Percentiles rank a stretch among this genome's conserved stretches.
These are phyloP conservation scores for Trichosanthes truncata DNA, from an alignment of 306 rosid genomes.

Conservation along the genomic window DNA sequence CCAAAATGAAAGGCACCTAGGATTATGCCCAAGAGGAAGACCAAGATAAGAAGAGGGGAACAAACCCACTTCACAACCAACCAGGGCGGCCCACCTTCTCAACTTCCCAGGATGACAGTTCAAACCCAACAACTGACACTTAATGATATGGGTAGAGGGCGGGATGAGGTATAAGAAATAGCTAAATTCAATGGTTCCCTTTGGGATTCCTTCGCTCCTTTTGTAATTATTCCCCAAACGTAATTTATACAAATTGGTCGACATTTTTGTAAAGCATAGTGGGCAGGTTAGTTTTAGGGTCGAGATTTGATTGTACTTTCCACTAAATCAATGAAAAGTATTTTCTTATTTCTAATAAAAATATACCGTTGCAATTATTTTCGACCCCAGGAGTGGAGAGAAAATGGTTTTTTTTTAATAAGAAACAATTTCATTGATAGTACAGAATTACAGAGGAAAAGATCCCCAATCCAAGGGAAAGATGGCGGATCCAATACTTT, in stretches of 20 bases:
- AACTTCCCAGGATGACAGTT: too few species aligned
- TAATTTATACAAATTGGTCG: neutral
- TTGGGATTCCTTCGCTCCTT: neutral
- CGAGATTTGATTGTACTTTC: neutral
- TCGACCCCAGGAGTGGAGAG: neutral
- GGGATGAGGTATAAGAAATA: neutral
- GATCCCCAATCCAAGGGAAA: neutral
- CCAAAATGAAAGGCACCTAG: too few species aligned
- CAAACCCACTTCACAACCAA: too few species aligned
- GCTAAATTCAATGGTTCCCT: neutral
- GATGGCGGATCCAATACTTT: neutral
- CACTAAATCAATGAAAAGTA: neutral
- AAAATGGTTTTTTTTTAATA: too few species aligned
- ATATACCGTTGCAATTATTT: neutral
- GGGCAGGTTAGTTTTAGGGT: neutral
- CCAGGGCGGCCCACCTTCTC: too few species aligned
- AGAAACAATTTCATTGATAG: too few species aligned
- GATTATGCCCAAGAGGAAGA: too few species aligned
- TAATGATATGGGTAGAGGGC: neutral
- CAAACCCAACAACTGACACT: too few species aligned
- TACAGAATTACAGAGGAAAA: too few species aligned
- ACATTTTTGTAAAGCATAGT: neutral
- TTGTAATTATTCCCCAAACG: neutral
- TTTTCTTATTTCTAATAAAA: neutral
- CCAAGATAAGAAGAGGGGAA: too few species aligned